Conservation (phyloP, 345 rosid genomes). For the Passiflora organensis region DNA sequence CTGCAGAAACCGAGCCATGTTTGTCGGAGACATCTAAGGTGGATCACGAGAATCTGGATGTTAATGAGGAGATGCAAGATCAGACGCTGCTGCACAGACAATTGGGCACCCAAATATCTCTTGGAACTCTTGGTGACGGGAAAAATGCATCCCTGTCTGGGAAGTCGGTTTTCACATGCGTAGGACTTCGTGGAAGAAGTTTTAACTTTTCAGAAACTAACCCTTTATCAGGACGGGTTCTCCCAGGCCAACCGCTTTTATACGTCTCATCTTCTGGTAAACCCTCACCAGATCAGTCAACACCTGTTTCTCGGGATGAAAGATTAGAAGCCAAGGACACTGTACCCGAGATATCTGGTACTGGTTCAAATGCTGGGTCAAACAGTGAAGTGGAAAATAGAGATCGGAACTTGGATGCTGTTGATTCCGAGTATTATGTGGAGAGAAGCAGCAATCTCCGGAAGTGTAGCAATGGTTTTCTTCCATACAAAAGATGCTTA, state of each 20-base stretch:
- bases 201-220: constrained; percentile 9
- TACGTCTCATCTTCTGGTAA: constrained; percentile 14
- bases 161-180: background rate
- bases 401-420: constrained; percentile 36
- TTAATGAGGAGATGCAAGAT: constrained; percentile 10
- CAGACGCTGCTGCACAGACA: constrained; percentile 13
- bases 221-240: constrained; percentile 14
- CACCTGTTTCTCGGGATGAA: constrained; percentile 4
- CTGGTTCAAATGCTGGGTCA: constrained; percentile 39
- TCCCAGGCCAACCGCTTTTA: constrained; percentile 18
- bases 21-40: constrained; percentile 9
- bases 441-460: constrained; percentile 9
- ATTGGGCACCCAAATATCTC: constrained; percentile 33
- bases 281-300: background rate
- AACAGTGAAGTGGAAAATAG: constrained; percentile 28
- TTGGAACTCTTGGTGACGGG: no score
- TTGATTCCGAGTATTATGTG: constrained; percentile 26
- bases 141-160: no score
- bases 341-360: constrained; percentile 36
- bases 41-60: constrained; percentile 12
- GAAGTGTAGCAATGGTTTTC: constrained; percentile 34
- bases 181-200: constrained; percentile 14
- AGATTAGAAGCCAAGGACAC: constrained; percentile 21
- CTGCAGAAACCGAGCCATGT: constrained; percentile 5
- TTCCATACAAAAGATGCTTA: constrained; percentile 70